Evolutionary conservation across 2,329 filamentous ascomycete genomes (phyloP).

Genomic region (Akanthomyces lecanii): DNA sequence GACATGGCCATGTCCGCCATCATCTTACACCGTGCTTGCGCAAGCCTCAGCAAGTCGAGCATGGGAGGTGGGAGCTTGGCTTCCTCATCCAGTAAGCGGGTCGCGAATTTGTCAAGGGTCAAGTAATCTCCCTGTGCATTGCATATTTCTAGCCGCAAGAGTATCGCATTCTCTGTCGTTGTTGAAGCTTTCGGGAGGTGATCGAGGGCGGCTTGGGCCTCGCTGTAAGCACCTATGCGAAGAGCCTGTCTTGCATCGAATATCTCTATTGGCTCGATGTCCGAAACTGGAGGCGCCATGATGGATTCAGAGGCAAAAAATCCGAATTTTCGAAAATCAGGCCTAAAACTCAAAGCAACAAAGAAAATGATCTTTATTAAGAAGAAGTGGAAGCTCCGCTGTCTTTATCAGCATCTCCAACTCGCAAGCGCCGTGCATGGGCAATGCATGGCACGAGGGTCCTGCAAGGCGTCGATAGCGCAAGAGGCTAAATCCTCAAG

Average conservation of each 20-base stretch:
- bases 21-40: neutral
- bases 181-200: neutral
- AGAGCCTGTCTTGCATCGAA: slow-evolving; percentile 5
- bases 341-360: too few species aligned
- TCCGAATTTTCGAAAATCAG: too few species aligned
- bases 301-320: neutral
- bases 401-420: neutral
- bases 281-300: neutral
- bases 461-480: slow-evolving; percentile 8
- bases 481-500: neutral
- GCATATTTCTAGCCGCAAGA: neutral
- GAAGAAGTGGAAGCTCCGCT: neutral
- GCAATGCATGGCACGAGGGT: neutral
- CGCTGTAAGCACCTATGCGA: neutral
- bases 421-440: neutral
- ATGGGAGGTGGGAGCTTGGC: neutral
- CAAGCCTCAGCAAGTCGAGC: neutral
- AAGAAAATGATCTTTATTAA: too few species aligned
- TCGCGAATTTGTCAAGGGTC: neutral
- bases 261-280: neutral
- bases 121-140: slow-evolving; percentile 1
- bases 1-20: slow-evolving; percentile 9
- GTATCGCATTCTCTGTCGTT: neutral
- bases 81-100: neutral
- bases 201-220: neutral